Percentiles rank a stretch among this genome's conserved stretches.
Conservation (phyloP, 2,329 filamentous ascomycete genomes). For the Epichloe sp. region DNA sequence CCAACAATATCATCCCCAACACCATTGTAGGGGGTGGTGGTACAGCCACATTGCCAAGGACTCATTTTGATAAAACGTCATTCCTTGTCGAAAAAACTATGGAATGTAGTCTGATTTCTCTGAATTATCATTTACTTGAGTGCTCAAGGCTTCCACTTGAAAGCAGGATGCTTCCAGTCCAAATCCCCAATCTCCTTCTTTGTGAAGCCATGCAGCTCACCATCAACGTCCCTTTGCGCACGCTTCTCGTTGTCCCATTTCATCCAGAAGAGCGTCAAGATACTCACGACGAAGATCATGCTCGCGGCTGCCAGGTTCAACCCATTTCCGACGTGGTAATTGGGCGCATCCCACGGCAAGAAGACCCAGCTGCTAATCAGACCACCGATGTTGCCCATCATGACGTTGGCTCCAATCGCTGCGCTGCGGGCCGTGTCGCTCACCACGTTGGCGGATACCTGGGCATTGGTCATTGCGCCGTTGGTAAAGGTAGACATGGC, state of each 20-base stretch:
- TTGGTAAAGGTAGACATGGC: slow-evolving; percentile 49
- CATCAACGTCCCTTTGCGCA: slow-evolving; percentile 16
- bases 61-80: too few species aligned
- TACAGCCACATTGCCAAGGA: too few species aligned
- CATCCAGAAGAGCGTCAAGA: slow-evolving; percentile 45
- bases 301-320: slow-evolving; percentile 49
- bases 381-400: slow-evolving; percentile 62
- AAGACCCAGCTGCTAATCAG: slow-evolving; percentile 54
- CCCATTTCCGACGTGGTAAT: slow-evolving; percentile 60
- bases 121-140: not conserved
- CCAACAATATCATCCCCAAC: too few species aligned
- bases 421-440: slow-evolving; percentile 56
- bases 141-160: slow-evolving; percentile 36
- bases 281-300: slow-evolving; percentile 36
- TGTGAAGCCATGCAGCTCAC: slow-evolving; percentile 39
- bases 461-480: slow-evolving; percentile 52
- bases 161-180: slow-evolving; percentile 54
- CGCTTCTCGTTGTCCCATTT: slow-evolving; percentile 40
- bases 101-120: too few species aligned
- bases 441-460: slow-evolving; percentile 57
- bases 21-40: too few species aligned
- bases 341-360: slow-evolving; percentile 46
- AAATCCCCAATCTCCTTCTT: slow-evolving; percentile 42
- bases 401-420: slow-evolving; percentile 53
- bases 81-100: too few species aligned